Conservation (phyloP, 768 basidiomycete genomes). For the Mycena polygramma region DNA sequence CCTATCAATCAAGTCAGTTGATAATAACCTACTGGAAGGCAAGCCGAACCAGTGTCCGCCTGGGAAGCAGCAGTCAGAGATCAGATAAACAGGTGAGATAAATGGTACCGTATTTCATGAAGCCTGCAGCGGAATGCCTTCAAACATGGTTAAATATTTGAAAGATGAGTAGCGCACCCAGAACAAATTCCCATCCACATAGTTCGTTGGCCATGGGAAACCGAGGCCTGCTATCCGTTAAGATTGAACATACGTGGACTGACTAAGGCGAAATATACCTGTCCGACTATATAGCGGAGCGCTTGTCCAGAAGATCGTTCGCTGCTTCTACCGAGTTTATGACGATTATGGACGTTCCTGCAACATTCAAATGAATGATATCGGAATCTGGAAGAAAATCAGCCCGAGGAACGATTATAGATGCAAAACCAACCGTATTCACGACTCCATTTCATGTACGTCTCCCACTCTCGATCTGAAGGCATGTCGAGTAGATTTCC, state of each 20-base stretch:
- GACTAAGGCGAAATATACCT: conserved; percentile 32
- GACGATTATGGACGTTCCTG: conserved; percentile 46
- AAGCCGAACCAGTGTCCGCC: conserved; percentile 28
- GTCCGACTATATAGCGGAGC: conserved; percentile 50
- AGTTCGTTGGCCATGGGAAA: conserved; percentile 12
- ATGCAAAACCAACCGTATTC: conserved; percentile 42
- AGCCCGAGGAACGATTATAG: not conserved
- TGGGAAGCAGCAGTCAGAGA: not conserved
- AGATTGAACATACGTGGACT: not conserved
- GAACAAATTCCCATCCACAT: conserved; percentile 12
- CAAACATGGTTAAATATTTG: not conserved
- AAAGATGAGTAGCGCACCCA: not conserved
- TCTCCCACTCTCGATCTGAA: conserved; percentile 53
- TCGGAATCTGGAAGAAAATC: conserved; percentile 31
- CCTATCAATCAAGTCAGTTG: conserved; percentile 19
- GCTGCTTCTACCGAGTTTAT: conserved; percentile 49
- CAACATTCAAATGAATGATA: conserved; percentile 43
- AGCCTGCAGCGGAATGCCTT: conserved; percentile 4
- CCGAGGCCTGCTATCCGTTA: not conserved
- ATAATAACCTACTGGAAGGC: not conserved
- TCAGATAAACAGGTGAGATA: too few relatives aligned
- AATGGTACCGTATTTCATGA: conserved; percentile 33
- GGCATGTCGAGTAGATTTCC: conserved; percentile 62
- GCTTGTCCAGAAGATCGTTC: conserved; percentile 51
- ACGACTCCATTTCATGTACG: conserved; percentile 53